Conservation (phyloP, 169 alveolate species). For the Plasmodium fragile region DNA sequence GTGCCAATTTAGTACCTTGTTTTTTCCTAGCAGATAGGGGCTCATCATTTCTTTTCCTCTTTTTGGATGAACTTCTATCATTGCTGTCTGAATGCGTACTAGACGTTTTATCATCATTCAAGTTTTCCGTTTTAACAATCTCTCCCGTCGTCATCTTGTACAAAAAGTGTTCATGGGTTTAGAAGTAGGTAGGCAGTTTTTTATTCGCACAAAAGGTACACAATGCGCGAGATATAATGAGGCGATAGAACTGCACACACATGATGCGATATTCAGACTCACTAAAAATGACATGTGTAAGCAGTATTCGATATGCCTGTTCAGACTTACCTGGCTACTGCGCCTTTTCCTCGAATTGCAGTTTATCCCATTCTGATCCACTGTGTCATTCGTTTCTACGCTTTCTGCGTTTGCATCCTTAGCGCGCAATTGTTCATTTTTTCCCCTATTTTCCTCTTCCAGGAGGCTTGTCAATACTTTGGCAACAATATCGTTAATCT, state of each 20-base stretch:
- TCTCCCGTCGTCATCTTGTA: neutral
- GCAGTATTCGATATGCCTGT: neutral
- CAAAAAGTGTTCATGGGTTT: neutral
- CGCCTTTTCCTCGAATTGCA: neutral
- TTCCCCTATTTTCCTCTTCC: slow-evolving; percentile 52
- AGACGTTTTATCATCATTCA: slow-evolving; percentile 25
- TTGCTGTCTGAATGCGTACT: slow-evolving; percentile 31
- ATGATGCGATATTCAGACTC: slow-evolving; percentile 6
- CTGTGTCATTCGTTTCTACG: slow-evolving; percentile 26
- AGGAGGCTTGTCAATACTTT: slow-evolving; percentile 56
- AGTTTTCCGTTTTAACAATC: slow-evolving; percentile 29
- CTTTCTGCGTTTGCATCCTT: slow-evolving; percentile 5
- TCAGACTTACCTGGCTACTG: slow-evolving; percentile 2
- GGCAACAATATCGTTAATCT: slow-evolving; percentile 67
- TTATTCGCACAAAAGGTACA: neutral
- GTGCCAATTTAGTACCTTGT: slow-evolving; percentile 44
- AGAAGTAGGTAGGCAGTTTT: neutral
- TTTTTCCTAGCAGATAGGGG: slow-evolving; percentile 45
- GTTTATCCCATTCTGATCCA: neutral
- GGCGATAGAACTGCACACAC: neutral
- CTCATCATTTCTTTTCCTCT: slow-evolving; percentile 48
- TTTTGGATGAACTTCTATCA: slow-evolving; percentile 60
- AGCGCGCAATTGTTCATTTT: slow-evolving; percentile 5
- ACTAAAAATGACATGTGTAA: neutral
- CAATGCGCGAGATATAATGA: neutral